A percentile compares a stretch with the other conserved stretches of the same genome.
phyloP scores from a whole-genome alignment of 768 basidiomycete species.

The Pleurotus eryngii region DNA sequence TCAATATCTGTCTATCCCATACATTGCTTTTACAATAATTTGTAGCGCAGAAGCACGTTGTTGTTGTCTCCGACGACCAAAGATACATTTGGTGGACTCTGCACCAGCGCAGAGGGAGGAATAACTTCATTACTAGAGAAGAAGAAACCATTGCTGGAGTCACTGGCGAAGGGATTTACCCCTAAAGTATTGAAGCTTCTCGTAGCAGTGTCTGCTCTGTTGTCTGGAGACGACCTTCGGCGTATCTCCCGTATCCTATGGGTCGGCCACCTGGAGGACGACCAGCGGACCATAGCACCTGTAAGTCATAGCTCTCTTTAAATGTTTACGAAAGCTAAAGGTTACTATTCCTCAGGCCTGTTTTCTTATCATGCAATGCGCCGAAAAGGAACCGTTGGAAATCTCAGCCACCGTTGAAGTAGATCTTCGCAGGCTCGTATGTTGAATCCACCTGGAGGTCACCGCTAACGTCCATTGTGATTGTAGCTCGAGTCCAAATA shows the following conservation, averaged over 20 bases:
- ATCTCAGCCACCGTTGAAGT: conserved; percentile 47
- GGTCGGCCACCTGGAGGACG: conserved; percentile 45
- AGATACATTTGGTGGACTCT: conserved; percentile 15
- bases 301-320: conserved; percentile 32
- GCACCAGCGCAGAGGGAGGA: conserved; percentile 23
- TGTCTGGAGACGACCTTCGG: conserved; percentile 47
- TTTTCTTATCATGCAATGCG: conserved; percentile 71
- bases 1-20: too few species aligned
- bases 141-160: conserved; percentile 33
- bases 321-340: background rate
- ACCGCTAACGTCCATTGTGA: background rate
- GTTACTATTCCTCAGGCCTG: conserved; percentile 38
- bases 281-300: conserved; percentile 41
- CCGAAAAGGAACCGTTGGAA: conserved; percentile 55
- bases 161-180: conserved; percentile 42
- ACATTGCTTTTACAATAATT: background rate
- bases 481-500: conserved; percentile 32
- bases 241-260: conserved; percentile 56
- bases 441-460: conserved; percentile 3
- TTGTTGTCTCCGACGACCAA: conserved; percentile 28
- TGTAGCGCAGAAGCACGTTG: conserved; percentile 42
- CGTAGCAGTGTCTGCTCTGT: conserved; percentile 55
- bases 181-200: conserved; percentile 55
- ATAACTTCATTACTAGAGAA: conserved; percentile 33
- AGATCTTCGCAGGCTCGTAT: conserved; percentile 50